Evolutionary conservation across 1,284 basidiomycete genomes (phyloP), one percentile per base, ranked within the genome.

Genomic region (Cutaneotrichosporon sp.): DNA sequence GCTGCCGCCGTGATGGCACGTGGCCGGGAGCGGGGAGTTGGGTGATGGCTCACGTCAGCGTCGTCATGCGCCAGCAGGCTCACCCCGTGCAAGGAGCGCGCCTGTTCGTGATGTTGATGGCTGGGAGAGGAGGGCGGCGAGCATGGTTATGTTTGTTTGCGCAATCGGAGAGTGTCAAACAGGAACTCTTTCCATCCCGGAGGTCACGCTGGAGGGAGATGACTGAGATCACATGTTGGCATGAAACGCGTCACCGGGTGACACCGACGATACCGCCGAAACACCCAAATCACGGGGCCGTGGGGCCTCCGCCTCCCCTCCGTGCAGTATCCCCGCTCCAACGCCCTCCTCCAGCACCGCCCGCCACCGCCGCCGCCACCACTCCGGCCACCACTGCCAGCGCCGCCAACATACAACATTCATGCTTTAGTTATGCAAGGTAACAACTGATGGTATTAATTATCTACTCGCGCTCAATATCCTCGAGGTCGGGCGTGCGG

Each of bases 401-500:
- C 38, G 38, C 18, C 38, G 38, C 38, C 38, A 42, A 42, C 18
- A 42, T 42, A 42, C 38, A 42, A 42, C 38, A 42, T 42, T n/a
- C 38, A 42, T 42, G 38, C 38, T n/a, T n/a, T 42, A 42, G 38
- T 42, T 42, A 36, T 36, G 34, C 34, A 42, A 42, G 16, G 16
- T 42, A 42, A 42, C 45, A 47, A 25, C 22, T 24, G 36, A 13
- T 54, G 20, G 22, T 33, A 27, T 57, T 42, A 42, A 42, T 42
- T 29, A 6, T 9, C n/a, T 45, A 42, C 24, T 54, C 36, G 18
- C 34, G 46, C 54, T 54, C 51, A 10, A 65, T 42, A 10, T 56
- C 53, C n/a, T 46, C 38, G 61, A 97, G 81, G 51, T 88, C 84
- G 24, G 95, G 95, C 93, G 98, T 97, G 64, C 85, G 84, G 38